Evolutionary conservation across 2,329 filamentous ascomycete species (phyloP).

Genomic region (Metarhizium humberi): DNA sequence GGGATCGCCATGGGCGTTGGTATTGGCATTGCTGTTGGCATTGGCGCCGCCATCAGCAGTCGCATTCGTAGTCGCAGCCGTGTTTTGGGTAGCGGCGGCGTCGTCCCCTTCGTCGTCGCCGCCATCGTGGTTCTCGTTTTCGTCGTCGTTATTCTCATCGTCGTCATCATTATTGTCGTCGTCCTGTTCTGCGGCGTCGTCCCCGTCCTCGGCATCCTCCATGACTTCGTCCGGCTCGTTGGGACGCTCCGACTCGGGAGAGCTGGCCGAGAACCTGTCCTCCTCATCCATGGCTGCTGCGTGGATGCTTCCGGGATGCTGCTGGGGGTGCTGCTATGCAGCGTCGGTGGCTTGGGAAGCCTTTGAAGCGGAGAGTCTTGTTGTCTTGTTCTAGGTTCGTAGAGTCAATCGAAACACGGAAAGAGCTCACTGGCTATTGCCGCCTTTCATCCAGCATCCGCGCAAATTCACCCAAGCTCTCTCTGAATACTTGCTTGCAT

Average conservation of each 20-base stretch:
- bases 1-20: slow-evolving; percentile 2
- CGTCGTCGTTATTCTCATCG: slow-evolving; percentile 24
- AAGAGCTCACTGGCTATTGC: too few species aligned
- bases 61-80: slow-evolving; percentile 8
- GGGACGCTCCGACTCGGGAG: slow-evolving; percentile 23
- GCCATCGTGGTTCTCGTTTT: slow-evolving; percentile 29
- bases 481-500: too few species aligned
- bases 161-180: slow-evolving; percentile 28
- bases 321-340: too few species aligned
- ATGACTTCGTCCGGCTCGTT: slow-evolving; percentile 49
- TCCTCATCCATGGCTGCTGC: slow-evolving; percentile 20
- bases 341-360: too few species aligned
- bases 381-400: too few species aligned
- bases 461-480: too few species aligned
- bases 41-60: slow-evolving; percentile 4
- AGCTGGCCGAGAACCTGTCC: slow-evolving; percentile 22
- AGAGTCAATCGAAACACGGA: too few species aligned
- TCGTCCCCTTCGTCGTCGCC: slow-evolving; percentile 27
- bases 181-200: slow-evolving; percentile 28
- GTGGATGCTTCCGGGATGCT: too few species aligned
- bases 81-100: slow-evolving; percentile 12
- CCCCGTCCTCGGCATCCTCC: slow-evolving; percentile 37
- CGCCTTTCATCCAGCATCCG: too few species aligned
- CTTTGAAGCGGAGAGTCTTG: too few species aligned
- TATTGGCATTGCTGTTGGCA: slow-evolving; percentile 9